Conservation (phyloP, 2,329 filamentous ascomycete species). For the Paecilomyces niveus region DNA sequence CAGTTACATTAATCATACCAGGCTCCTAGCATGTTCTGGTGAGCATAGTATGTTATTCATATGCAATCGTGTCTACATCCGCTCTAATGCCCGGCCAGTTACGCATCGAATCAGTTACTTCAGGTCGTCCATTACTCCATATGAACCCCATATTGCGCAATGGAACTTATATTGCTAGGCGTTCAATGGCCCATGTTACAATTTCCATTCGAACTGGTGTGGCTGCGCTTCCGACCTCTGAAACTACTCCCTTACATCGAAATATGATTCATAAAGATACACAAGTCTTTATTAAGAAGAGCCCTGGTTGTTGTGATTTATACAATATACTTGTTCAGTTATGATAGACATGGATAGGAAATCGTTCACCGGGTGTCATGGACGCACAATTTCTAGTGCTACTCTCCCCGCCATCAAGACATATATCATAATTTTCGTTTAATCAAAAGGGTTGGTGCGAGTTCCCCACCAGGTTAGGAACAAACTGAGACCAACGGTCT, state of each 20-base stretch:
- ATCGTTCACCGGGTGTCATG: background rate
- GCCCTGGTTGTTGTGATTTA: background rate
- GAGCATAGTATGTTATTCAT: too few relatives aligned
- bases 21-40: too few relatives aligned
- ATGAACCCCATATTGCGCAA: too few relatives aligned
- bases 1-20: too few relatives aligned
- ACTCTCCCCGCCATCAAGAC: background rate
- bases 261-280: background rate
- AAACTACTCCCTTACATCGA: background rate
- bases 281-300: background rate
- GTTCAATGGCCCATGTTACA: too few relatives aligned
- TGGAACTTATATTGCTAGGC: too few relatives aligned
- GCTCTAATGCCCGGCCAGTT: too few relatives aligned
- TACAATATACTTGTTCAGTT: background rate
- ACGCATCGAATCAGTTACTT: too few relatives aligned
- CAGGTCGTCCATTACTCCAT: too few relatives aligned
- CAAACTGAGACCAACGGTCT: conserved; percentile 85
- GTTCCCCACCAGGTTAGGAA: conserved; percentile 98
- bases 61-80: too few relatives aligned
- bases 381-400: background rate
- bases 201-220: too few relatives aligned
- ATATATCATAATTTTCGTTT: conserved; percentile 29
- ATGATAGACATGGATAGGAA: background rate
- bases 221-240: background rate
- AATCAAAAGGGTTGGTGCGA: conserved; percentile 85